Evolutionary conservation across 2,329 filamentous ascomycete species (phyloP).

Genomic region (Metarhizium guizhouense): DNA sequence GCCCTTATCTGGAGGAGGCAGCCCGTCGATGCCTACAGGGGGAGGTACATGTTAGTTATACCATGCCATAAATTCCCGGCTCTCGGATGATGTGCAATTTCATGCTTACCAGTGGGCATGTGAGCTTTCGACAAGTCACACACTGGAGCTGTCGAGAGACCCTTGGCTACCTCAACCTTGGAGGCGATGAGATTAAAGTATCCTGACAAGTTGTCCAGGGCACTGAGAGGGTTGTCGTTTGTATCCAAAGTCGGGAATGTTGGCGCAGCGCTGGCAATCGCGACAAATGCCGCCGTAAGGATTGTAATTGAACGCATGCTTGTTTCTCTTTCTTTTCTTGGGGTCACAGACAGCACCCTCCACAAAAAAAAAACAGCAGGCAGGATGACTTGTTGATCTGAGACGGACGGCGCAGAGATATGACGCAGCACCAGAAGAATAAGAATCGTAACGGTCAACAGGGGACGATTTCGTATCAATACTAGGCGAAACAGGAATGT

Average conservation of each 20-base stretch:
- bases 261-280: constrained; percentile 39
- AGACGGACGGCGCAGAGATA: not conserved
- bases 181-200: constrained; percentile 53
- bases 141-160: constrained; percentile 29
- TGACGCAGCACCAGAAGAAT: not conserved
- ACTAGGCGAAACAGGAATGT: not conserved
- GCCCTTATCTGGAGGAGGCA: constrained; percentile 53
- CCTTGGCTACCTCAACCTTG: constrained; percentile 42
- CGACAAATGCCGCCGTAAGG: constrained; percentile 34
- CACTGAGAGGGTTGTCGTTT: constrained; percentile 27
- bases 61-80: not conserved
- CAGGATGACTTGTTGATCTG: not conserved
- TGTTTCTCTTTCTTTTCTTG: constrained; percentile 5
- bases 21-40: constrained; percentile 39
- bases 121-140: constrained; percentile 47
- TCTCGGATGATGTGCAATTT: not conserved
- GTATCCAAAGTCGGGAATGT: constrained; percentile 27
- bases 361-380: not conserved
- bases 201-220: constrained; percentile 40
- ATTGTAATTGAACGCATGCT: constrained; percentile 44
- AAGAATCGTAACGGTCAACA: not conserved
- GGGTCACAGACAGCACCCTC: too few relatives aligned
- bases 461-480: not conserved
- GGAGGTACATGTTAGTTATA: not conserved
- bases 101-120: constrained; percentile 38